Percentiles rank a stretch among this genome's conserved stretches.
Evolutionary conservation across 345 rosid species (phyloP).

Genomic region (Mangifera indica): DNA sequence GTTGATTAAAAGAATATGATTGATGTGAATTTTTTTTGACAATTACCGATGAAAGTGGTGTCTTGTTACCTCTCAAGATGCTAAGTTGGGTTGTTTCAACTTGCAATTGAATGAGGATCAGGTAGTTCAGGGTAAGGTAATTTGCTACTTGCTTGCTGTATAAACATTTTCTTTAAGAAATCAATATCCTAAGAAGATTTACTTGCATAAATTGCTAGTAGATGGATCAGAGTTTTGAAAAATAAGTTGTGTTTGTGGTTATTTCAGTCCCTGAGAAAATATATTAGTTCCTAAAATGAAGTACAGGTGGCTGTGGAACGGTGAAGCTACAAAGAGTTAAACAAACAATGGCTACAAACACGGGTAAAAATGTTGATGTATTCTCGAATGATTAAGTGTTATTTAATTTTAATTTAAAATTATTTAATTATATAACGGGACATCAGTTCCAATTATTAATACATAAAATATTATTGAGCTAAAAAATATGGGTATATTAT

Average conservation of each 20-base stretch:
- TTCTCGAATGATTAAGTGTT: no score
- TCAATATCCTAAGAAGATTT: slow-evolving; percentile 1
- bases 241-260: slow-evolving; percentile 9
- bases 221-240: slow-evolving; percentile 7
- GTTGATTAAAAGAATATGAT: slow-evolving; percentile 22
- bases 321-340: background rate
- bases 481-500: background rate
- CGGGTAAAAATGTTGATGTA: no score
- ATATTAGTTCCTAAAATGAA: background rate
- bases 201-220: slow-evolving; percentile 4
- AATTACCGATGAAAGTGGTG: slow-evolving; percentile 9
- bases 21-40: slow-evolving; percentile 18
- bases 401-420: no score
- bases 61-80: slow-evolving; percentile 15
- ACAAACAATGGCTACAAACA: no score
- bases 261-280: slow-evolving; percentile 8
- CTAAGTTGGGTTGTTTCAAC: slow-evolving; percentile 19
- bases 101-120: slow-evolving; percentile 7
- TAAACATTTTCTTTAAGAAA: slow-evolving; percentile 6
- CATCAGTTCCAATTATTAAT: no score
- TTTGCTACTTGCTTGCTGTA: slow-evolving; percentile 10
- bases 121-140: slow-evolving; percentile 15
- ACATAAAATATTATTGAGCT: no score
- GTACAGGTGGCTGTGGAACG: background rate
- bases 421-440: no score